Evolutionary conservation across 78 protist species (phyloP).

Genomic region (Pigoraptor vietnamica): DNA sequence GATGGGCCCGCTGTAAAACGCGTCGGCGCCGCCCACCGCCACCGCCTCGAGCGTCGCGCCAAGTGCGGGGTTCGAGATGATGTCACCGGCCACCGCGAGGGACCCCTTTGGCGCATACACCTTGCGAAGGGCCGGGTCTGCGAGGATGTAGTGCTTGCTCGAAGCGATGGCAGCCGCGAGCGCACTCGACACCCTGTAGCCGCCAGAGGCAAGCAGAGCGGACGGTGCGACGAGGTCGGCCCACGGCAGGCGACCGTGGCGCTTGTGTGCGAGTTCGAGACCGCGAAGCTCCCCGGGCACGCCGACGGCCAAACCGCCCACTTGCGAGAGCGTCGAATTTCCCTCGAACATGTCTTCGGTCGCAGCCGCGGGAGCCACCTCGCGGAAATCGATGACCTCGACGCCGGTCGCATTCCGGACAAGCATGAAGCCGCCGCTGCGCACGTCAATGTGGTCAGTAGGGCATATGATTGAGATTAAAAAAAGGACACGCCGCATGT

Average conservation of each 20-base stretch:
- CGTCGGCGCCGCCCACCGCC: not conserved
- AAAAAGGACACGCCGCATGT: not conserved
- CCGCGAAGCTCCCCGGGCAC: constrained; percentile 36
- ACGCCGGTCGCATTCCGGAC: not conserved
- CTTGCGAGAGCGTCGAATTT: not conserved
- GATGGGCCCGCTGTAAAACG: constrained; percentile 14
- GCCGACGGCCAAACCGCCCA: constrained; percentile 6
- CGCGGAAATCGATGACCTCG: constrained; percentile 25
- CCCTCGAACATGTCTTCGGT: constrained; percentile 3
- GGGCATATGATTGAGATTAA: no score
- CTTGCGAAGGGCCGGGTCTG: not conserved
- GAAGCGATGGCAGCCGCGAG: not conserved
- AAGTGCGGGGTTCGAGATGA: not conserved
- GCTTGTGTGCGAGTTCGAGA: not conserved
- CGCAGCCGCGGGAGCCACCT: constrained; percentile 19
- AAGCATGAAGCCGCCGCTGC: constrained; percentile 9
- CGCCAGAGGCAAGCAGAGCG: not conserved
- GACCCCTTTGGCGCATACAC: not conserved
- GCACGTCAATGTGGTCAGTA: not conserved
- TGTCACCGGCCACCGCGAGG: not conserved
- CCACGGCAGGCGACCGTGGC: constrained; percentile 21
- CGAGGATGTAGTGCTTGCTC: not conserved
- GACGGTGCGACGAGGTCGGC: constrained; percentile 2
- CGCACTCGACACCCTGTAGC: not conserved
- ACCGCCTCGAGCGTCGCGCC: constrained; percentile 13